phyloP scores from a whole-genome alignment of 345 rosid genomes.

The Eucalyptus urophylla region DNA sequence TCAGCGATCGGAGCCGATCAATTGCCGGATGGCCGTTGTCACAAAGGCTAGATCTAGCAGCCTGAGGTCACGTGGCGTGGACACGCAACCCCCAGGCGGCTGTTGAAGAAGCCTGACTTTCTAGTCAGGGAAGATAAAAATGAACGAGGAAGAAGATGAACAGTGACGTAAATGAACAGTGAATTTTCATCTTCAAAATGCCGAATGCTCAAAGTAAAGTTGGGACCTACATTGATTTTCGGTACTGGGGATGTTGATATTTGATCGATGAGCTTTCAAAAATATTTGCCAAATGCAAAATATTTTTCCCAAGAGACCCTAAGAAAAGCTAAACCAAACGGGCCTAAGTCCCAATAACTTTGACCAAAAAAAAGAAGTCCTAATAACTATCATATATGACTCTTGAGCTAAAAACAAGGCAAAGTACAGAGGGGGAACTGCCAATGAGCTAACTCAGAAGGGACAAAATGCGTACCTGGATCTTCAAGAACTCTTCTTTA shows the following conservation, averaged over 20 bases:
- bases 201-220: fast-evolving
- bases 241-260: fast-evolving
- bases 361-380: not conserved
- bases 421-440: not conserved
- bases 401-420: not conserved
- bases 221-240: fast-evolving
- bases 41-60: fast-evolving
- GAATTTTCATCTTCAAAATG: fast-evolving
- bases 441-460: not conserved
- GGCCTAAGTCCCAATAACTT: not conserved
- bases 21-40: fast-evolving
- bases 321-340: fast-evolving
- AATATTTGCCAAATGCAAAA: fast-evolving
- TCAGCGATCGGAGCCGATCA: fast-evolving
- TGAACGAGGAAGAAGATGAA: fast-evolving
- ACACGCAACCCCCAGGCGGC: fast-evolving
- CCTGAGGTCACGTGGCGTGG: fast-evolving
- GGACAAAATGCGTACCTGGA: conserved; percentile 43
- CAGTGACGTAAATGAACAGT: too few species aligned
- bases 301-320: fast-evolving
- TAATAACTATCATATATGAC: not conserved
- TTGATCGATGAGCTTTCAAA: fast-evolving
- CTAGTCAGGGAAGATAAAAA: fast-evolving
- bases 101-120: fast-evolving
- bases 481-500: conserved; percentile 96